Conservation (phyloP, 1,139 yeast genomes). For the Scheffersomyces quercinus region DNA sequence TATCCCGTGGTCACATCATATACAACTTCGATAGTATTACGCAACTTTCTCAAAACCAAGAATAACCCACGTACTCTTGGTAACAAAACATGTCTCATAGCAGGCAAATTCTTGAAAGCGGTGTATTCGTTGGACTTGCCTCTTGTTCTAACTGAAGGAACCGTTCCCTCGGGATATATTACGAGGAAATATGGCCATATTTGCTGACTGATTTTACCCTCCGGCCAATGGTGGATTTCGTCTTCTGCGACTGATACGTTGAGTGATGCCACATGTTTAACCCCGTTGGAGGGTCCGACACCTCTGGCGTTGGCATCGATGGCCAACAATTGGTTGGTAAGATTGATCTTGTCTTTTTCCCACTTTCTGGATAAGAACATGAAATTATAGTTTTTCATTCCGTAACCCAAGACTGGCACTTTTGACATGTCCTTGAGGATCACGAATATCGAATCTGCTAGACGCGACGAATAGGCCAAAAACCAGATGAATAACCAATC, state of each 20-base stretch:
- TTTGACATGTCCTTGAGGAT: conserved; percentile 75
- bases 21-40: conserved; percentile 61
- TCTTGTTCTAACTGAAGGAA: conserved; percentile 67
- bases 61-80: conserved; percentile 85
- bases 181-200: conserved; percentile 57
- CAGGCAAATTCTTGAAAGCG: conserved; percentile 43
- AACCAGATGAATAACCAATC: conserved; percentile 97
- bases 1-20: conserved; percentile 88
- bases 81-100: conserved; percentile 63
- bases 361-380: conserved; percentile 83
- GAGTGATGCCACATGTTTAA: conserved; percentile 30
- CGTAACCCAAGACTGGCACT: conserved; percentile 81
- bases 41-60: conserved; percentile 60
- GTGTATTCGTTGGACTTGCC: conserved; percentile 59
- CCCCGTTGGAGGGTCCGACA: conserved; percentile 54
- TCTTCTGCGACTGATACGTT: conserved; percentile 12
- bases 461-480: conserved; percentile 65
- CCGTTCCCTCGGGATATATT: conserved; percentile 95
- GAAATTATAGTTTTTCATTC: conserved; percentile 80
- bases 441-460: conserved; percentile 66
- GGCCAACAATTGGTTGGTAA: conserved; percentile 56
- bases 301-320: conserved; percentile 57
- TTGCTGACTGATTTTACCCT: conserved; percentile 28
- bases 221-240: conserved; percentile 38
- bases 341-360: conserved; percentile 66